These are phyloP conservation scores for Talaromyces trachyspermus DNA, from an alignment of 495 filamentous ascomycete species.

Conservation along the genomic window DNA sequence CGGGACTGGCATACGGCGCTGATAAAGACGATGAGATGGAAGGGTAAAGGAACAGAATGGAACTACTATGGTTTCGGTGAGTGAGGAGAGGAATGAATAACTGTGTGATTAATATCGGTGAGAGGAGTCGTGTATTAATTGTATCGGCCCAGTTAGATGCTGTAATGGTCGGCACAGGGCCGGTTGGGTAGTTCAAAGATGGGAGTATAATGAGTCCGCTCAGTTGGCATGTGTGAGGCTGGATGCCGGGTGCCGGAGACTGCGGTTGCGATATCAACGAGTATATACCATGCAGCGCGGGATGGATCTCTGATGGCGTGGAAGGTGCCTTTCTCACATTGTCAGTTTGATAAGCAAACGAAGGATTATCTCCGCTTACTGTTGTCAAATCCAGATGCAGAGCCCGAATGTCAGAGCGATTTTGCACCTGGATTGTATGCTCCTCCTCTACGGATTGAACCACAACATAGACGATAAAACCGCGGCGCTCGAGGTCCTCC, in stretches of 20 bases:
- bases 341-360: constrained; percentile 5
- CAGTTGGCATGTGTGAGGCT: constrained; percentile 65
- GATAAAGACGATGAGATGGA: constrained; percentile 75
- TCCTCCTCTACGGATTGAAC: constrained; percentile 78
- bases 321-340: constrained; percentile 41
- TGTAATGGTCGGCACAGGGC: constrained; percentile 74
- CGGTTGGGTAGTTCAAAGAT: constrained; percentile 53
- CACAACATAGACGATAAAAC: constrained; percentile 88
- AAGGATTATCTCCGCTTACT: constrained; percentile 13
- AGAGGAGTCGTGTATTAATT: constrained; percentile 83
- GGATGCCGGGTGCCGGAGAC: constrained; percentile 60
- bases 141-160: constrained; percentile 78
- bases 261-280: constrained; percentile 64
- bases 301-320: constrained; percentile 46
- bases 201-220: constrained; percentile 70
- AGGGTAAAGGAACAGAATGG: constrained; percentile 75
- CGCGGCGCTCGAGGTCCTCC: constrained; percentile 78
- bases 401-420: constrained; percentile 70
- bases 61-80: constrained; percentile 38
- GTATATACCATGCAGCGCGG: constrained; percentile 44
- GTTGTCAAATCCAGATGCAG: constrained; percentile 74
- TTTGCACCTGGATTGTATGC: constrained; percentile 62
- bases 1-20: constrained; percentile 76
- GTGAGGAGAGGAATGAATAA: constrained; percentile 77
- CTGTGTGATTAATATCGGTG: constrained; percentile 81